Evolutionary conservation across 192 early-diverging fungal species (phyloP).

Genomic region (Coemansia sp.): DNA sequence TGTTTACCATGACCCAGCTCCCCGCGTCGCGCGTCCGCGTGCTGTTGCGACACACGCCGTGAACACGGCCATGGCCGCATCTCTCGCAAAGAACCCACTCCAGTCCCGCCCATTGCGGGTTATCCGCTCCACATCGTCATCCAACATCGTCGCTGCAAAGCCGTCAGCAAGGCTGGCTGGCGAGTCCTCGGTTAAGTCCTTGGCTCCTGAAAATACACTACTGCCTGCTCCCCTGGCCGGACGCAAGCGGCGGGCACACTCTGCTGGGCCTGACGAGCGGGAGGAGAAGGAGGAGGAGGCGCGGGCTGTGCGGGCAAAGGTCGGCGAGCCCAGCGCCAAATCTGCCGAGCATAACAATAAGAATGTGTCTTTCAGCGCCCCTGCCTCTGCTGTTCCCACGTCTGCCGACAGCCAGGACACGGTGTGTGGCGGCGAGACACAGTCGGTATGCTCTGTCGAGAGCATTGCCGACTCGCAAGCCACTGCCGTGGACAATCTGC

Average conservation of each 20-base stretch:
- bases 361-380: background rate
- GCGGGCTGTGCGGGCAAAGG: conserved; percentile 33
- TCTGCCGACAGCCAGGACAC: conserved; percentile 20
- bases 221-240: conserved; percentile 28
- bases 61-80: conserved; percentile 3
- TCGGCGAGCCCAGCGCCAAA: background rate
- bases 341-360: background rate
- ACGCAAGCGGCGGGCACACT: conserved; percentile 33
- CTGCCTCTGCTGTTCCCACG: background rate
- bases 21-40: conserved; percentile 10
- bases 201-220: conserved; percentile 1
- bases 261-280: conserved; percentile 17
- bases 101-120: conserved; percentile 17
- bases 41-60: conserved; percentile 10
- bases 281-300: background rate
- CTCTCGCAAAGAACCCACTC: background rate
- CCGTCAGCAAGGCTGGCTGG: conserved; percentile 5
- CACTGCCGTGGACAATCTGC: conserved; percentile 33
- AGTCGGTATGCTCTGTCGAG: conserved; percentile 19
- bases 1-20: conserved; percentile 39
- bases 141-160: conserved; percentile 22
- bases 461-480: conserved; percentile 37
- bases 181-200: background rate
- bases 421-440: conserved; percentile 12
- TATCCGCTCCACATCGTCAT: conserved; percentile 24